These are phyloP conservation scores for Geotrichum europaeum DNA, from an alignment of 1,139 yeast genomes.

Conservation along the genomic window DNA sequence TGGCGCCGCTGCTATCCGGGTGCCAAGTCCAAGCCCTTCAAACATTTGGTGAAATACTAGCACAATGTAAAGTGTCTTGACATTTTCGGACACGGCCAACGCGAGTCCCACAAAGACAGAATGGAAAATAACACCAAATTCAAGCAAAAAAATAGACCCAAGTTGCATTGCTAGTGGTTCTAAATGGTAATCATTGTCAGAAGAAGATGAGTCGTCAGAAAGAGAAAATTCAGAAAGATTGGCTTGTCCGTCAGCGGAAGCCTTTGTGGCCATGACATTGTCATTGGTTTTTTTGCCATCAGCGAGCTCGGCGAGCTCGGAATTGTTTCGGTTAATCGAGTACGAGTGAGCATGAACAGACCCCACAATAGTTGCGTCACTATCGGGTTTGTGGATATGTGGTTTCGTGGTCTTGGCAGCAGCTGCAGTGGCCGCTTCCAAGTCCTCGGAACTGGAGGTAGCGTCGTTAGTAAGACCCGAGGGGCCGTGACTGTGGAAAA, in stretches of 20 bases:
- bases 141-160: conserved; percentile 56
- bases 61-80: conserved; percentile 68
- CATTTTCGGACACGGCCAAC: conserved; percentile 66
- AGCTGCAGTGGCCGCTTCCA: neutral
- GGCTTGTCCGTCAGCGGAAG: neutral
- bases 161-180: conserved; percentile 34
- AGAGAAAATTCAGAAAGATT: neutral
- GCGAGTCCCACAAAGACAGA: conserved; percentile 75
- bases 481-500: conserved; percentile 28
- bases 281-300: neutral
- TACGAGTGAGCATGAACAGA: conserved; percentile 9
- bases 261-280: neutral
- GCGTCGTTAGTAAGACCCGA: conserved; percentile 20
- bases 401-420: neutral
- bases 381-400: neutral
- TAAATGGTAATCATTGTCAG: neutral
- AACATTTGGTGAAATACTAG: conserved; percentile 86
- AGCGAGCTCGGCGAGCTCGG: neutral
- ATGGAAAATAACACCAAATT: conserved; percentile 77
- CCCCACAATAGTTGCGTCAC: neutral
- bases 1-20: conserved; percentile 67
- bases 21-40: conserved; percentile 89
- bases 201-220: conserved; percentile 1
- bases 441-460: neutral
- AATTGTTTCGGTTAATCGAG: conserved; percentile 4